Evolutionary conservation across 352 stramenopile genomes (phyloP).

Genomic region (Pythium monospermum): DNA sequence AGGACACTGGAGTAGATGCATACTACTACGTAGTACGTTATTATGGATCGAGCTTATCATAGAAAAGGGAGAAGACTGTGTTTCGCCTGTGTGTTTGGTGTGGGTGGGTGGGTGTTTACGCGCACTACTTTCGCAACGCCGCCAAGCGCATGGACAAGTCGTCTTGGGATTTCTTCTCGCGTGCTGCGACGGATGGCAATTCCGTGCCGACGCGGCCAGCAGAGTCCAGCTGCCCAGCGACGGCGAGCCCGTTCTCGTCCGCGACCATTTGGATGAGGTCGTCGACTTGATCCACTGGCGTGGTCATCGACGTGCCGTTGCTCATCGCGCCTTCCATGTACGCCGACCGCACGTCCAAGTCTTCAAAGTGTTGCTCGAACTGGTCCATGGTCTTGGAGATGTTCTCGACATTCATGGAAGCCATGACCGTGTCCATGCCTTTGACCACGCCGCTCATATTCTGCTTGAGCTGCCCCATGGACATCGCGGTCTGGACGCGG

Average conservation of each 20-base stretch:
- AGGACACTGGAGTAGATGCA: too few relatives aligned
- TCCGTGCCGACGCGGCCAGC: slow-evolving; percentile 84
- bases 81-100: too few relatives aligned
- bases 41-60: too few relatives aligned
- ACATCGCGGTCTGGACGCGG: slow-evolving; percentile 95
- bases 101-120: too few relatives aligned
- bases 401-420: slow-evolving; percentile 97
- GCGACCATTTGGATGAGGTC: slow-evolving; percentile 97
- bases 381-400: slow-evolving; percentile 97
- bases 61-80: too few relatives aligned
- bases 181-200: slow-evolving; percentile 58
- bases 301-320: slow-evolving; percentile 92
- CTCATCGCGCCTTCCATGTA: slow-evolving; percentile 99
- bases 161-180: slow-evolving; percentile 79
- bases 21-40: too few relatives aligned
- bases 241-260: slow-evolving; percentile 95
- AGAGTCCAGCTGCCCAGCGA: slow-evolving; percentile 92
- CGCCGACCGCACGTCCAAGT: slow-evolving; percentile 96
- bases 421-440: slow-evolving; percentile 96
- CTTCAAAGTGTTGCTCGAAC: slow-evolving; percentile 99
- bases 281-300: slow-evolving; percentile 97
- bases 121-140: slow-evolving; percentile 73
- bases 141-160: slow-evolving; percentile 80
- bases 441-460: slow-evolving; percentile 96
- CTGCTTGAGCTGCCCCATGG: slow-evolving; percentile 92